Evolutionary conservation across 2,329 filamentous ascomycete genomes (phyloP).

Genomic region (Alternaria novae-zelandiae): DNA sequence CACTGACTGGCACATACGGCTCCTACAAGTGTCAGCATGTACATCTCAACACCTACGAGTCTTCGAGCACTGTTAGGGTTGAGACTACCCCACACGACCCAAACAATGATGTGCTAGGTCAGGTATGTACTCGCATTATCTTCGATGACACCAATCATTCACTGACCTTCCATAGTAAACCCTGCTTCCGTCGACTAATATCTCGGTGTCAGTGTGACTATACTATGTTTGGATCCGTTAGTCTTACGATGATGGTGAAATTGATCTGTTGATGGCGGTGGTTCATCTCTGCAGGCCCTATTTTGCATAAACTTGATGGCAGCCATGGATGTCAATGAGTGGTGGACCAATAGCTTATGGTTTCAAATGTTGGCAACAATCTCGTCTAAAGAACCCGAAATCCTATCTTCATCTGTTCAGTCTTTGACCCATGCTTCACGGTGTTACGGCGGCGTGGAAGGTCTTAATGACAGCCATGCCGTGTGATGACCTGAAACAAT

Average conservation of each 20-base stretch:
- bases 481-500: not conserved
- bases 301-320: not conserved
- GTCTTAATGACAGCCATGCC: not conserved
- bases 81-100: not conserved
- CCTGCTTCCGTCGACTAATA: not conserved
- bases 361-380: too few species aligned
- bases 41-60: not conserved
- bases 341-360: too few species aligned
- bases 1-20: not conserved
- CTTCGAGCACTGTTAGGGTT: not conserved
- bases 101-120: not conserved
- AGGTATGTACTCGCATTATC: not conserved
- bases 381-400: too few species aligned
- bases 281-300: not conserved
- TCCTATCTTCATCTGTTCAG: not conserved
- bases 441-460: not conserved
- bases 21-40: slow-evolving; percentile 1
- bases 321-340: too few species aligned
- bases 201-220: not conserved
- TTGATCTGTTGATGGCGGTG: too few species aligned
- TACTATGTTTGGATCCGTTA: not conserved
- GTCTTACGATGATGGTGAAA: not conserved
- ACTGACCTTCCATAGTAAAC: not conserved
- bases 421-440: not conserved
- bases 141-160: not conserved